Evolutionary conservation across 306 rosid genomes (phyloP), one percentile per base, ranked within the genome.

Genomic region (Abrus pulchellus): DNA sequence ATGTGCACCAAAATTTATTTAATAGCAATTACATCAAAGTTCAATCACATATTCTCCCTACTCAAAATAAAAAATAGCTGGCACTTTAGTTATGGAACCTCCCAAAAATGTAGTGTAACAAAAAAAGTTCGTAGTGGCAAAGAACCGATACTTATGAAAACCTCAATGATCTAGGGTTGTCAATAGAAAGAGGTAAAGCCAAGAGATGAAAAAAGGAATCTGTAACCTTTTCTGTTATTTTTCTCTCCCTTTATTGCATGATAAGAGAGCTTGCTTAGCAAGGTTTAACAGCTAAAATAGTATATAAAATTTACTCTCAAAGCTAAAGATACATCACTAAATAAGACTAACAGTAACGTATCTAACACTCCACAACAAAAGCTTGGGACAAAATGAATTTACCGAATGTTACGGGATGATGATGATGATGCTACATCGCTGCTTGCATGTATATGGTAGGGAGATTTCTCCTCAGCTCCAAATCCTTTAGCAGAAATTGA

Each of bases 401-500:
- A 95, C 99, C 94, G 81, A 65, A 74, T 75, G 67, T 89, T 67
- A 74, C 76, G 84, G 70, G 93, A 86, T 33, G 85, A 53, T 1
- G 92, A 85, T 43, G 99, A 78, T 30, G 92, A 81, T 20, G 92
- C 83, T 55, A 52, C 55, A 56, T 87, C 92, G 34, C 48, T 56
- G 77, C 80, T 80, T 67, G 72, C 57, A 68, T 72, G 82, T 41
- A 87, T 50, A 63, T 72, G 73, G 70, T 81, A 65, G 47, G 81
- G 83, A 80, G 93, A 82, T 86, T 66, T 90, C 66, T 87, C 89
- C 88, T 76, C 89, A 43, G 91, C 92, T 53, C 89, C 93, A 28
- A 84, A 79, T 85, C 89, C 90, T 86, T 93, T 89, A 11, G 96
- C 93, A 80, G 83, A 84, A 76, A 89, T 75, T 60, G 82, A 87